Evolutionary conservation across 2,329 filamentous ascomycete species (phyloP), one percentile per base, ranked within the genome.

Genomic region (Dactylellina drechsleri): DNA sequence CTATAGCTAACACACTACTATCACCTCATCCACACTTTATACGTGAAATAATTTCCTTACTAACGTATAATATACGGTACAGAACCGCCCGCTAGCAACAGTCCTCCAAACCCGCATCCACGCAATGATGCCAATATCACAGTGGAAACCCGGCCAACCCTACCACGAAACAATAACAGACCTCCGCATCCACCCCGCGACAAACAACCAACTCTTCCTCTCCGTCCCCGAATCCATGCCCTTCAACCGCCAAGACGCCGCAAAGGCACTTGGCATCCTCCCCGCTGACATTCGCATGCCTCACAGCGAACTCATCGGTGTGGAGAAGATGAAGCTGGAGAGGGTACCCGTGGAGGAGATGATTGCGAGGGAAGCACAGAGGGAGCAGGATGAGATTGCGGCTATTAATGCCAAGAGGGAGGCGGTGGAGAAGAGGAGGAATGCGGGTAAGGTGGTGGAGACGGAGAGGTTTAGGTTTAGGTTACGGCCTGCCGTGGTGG

Each of bases 281-380:
- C 85, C 89, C 0, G 85, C 87, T 0, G 89, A 91, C 79, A 80
- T 84, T 73, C 85, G 88, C 73, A 86, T 90, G 56, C 88, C 87
- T 36, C 87, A 90, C 78, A 86, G 86, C 4, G 86, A 90, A 79
- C 84, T 90, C 26, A 85, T 90, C 61, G 77, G 83, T 20, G 84
- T 87, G 82, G 86, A 89, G 79, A 83, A 82, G 77, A 84, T 86
- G 47, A 77, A 85, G 3, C 72, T 82, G 2, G 77, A 82, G 8
- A 84, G 83, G 12, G 79, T 82, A 53, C 77, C 80, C 0, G 77
- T 79, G 2, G 76, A 78, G 4, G 82, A 85, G 16, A 84, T 74
- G 75, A 58, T 53, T 56, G 16, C 23, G 16, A 53, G 73, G 54
- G 67, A 78, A 58, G 54, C 81, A 26, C 79, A 80, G 23, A 68